Conservation (phyloP, 768 basidiomycete genomes). For the Russula emetica region DNA sequence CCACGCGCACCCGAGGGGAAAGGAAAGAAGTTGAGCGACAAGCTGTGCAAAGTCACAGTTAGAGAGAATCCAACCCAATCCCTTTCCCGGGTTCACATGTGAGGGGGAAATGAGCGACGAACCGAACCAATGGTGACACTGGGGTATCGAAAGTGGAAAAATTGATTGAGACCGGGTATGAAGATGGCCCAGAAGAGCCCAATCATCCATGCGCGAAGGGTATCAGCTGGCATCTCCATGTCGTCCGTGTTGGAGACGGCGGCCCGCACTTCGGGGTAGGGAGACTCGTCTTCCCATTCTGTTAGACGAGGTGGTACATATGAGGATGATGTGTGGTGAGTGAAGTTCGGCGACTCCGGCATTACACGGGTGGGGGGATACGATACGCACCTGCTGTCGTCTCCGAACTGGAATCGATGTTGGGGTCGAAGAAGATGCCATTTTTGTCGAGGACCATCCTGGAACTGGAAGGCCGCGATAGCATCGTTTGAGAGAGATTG, state of each 20-base stretch:
- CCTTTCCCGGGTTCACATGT: background rate
- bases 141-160: constrained; percentile 51
- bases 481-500: background rate
- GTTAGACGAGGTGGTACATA: background rate
- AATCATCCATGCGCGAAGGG: constrained; percentile 66
- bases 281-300: constrained; percentile 63
- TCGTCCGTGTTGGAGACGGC: constrained; percentile 74
- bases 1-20: constrained; percentile 60
- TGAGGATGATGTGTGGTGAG: background rate
- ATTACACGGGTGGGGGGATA: background rate
- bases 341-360: background rate
- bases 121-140: constrained; percentile 32
- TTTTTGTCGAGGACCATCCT: constrained; percentile 24
- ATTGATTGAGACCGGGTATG: constrained; percentile 65
- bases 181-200: constrained; percentile 68
- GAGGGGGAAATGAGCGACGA: background rate
- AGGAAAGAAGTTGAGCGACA: constrained; percentile 67
- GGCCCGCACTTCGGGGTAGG: constrained; percentile 78
- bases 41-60: constrained; percentile 37
- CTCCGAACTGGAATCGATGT: constrained; percentile 23
- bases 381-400: constrained; percentile 21
- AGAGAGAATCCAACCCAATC: background rate
- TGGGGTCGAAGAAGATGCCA: constrained; percentile 26
- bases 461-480: background rate
- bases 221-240: constrained; percentile 54